Evolutionary conservation across 1,139 yeast genomes (phyloP).

Genomic region (Kazachstania sp.): DNA sequence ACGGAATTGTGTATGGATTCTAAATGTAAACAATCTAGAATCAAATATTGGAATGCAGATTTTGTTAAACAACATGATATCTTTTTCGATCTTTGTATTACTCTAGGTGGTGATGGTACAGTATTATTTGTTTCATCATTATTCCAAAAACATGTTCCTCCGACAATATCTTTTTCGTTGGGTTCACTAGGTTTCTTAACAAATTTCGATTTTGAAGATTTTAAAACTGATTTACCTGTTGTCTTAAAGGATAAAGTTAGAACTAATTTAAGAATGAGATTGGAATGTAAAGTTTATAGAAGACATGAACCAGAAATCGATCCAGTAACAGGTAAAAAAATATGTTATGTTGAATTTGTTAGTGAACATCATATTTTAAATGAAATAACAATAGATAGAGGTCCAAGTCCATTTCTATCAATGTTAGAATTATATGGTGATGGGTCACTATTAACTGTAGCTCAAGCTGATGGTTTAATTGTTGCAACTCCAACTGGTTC

Average conservation of each 20-base stretch:
- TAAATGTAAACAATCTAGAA: constrained; percentile 29
- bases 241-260: constrained; percentile 62
- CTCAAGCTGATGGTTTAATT: constrained; percentile 85
- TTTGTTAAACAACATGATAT: constrained; percentile 45
- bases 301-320: constrained; percentile 15
- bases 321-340: constrained; percentile 19
- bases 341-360: constrained; percentile 49
- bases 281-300: constrained; percentile 55
- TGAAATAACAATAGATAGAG: constrained; percentile 79
- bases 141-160: constrained; percentile 78
- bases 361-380: constrained; percentile 75
- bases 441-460: constrained; percentile 71
- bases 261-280: constrained; percentile 74
- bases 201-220: constrained; percentile 64
- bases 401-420: constrained; percentile 82
- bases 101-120: constrained; percentile 88
- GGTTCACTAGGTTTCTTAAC: constrained; percentile 81
- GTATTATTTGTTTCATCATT: constrained; percentile 70
- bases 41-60: constrained; percentile 62
- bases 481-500: constrained; percentile 90
- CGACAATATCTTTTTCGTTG: constrained; percentile 69
- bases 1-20: constrained; percentile 29
- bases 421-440: constrained; percentile 80
- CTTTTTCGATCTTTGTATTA: constrained; percentile 63
- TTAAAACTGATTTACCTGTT: constrained; percentile 45